A percentile compares a stretch with the other conserved stretches of the same genome.
phyloP scores from a whole-genome alignment of 805 yeast species.

The Candida maltosa region DNA sequence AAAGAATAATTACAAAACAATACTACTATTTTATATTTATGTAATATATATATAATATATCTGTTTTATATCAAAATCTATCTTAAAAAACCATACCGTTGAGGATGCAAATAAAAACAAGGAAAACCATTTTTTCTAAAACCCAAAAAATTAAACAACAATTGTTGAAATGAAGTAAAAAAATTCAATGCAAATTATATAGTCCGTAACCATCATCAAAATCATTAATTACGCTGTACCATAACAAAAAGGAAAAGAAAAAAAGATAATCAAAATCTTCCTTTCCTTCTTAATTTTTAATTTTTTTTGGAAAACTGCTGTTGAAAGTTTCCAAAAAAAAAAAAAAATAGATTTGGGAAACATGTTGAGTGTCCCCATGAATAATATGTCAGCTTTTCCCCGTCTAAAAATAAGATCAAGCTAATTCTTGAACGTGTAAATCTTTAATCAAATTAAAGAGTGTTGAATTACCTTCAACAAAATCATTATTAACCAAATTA shows the following conservation, averaged over 20 bases:
- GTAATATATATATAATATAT: too few species aligned
- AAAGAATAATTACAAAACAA: too few species aligned
- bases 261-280: slow-evolving; percentile 3
- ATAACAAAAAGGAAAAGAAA: neutral
- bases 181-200: slow-evolving; percentile 2
- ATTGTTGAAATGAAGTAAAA: slow-evolving; percentile 27
- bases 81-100: slow-evolving; percentile 47
- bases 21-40: too few species aligned
- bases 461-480: slow-evolving; percentile 47
- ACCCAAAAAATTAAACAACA: slow-evolving; percentile 9
- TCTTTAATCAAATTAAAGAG: slow-evolving; percentile 54
- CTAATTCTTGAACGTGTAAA: slow-evolving; percentile 14
- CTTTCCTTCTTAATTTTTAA: too few species aligned
- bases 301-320: slow-evolving; percentile 7
- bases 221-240: neutral
- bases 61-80: too few species aligned
- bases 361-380: slow-evolving; percentile 32
- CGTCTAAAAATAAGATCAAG: neutral
- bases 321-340: slow-evolving; percentile 7
- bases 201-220: slow-evolving; percentile 5
- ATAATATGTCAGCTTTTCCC: slow-evolving; percentile 16
- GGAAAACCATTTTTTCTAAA: slow-evolving; percentile 10
- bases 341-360: too few species aligned
- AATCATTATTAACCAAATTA: slow-evolving; percentile 90
- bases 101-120: slow-evolving; percentile 46